These are phyloP conservation scores for Curvularia verruculosa DNA, from an alignment of 2,329 filamentous ascomycete genomes.

Conservation along the genomic window DNA sequence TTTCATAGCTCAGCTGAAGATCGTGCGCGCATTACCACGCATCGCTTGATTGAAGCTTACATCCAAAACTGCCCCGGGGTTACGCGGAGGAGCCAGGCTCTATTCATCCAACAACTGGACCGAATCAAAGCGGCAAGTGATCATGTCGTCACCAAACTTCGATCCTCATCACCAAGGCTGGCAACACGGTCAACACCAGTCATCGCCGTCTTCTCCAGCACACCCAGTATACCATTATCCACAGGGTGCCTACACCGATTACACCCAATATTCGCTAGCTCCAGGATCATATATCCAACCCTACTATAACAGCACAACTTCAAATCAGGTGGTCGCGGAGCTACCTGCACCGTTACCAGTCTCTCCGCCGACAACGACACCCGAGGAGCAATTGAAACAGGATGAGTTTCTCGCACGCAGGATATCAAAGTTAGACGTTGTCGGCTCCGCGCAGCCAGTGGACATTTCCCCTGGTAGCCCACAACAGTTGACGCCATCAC, in stretches of 20 bases:
- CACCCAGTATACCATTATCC: slow-evolving; percentile 16
- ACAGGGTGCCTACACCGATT: slow-evolving; percentile 11
- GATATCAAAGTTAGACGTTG: slow-evolving; percentile 38
- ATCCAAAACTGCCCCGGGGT: not conserved
- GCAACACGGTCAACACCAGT: slow-evolving; percentile 18
- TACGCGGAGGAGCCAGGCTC: not conserved
- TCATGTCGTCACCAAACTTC: slow-evolving; percentile 8
- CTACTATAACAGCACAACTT: slow-evolving; percentile 23
- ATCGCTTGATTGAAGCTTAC: not conserved
- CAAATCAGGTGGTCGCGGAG: slow-evolving; percentile 32
- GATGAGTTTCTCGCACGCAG: slow-evolving; percentile 40
- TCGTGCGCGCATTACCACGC: not conserved
- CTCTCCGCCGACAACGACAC: slow-evolving; percentile 34
- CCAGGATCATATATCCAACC: slow-evolving; percentile 25
- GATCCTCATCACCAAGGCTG: slow-evolving; percentile 13
- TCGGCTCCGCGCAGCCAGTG: slow-evolving; percentile 27
- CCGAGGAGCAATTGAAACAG: slow-evolving; percentile 37
- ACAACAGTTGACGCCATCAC: slow-evolving; percentile 2
- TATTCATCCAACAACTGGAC: not conserved
- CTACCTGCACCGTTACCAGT: slow-evolving; percentile 37
- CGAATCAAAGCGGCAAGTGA: not conserved
- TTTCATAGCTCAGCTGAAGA: not conserved
- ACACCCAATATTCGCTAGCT: slow-evolving; percentile 8
- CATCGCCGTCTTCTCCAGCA: slow-evolving; percentile 7
- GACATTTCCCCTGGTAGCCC: not conserved